Conservation (phyloP, 1,284 basidiomycete species). For the Leccinum ambiguum region DNA sequence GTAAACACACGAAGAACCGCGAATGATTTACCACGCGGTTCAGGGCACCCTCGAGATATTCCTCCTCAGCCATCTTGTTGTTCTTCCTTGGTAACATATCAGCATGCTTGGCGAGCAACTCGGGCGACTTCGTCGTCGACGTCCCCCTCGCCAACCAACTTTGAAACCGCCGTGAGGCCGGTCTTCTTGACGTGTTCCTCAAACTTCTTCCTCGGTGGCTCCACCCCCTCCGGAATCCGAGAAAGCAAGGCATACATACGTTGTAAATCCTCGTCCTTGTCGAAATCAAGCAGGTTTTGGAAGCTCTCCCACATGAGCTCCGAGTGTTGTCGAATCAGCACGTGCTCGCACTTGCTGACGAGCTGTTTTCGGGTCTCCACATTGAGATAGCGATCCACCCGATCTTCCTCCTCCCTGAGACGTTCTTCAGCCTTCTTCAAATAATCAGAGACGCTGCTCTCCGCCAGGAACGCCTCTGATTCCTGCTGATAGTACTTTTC, state of each 20-base stretch:
- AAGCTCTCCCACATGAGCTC: slow-evolving; percentile 95
- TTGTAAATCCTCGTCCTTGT: slow-evolving; percentile 91
- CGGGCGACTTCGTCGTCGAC: slow-evolving; percentile 89
- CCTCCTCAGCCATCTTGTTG: slow-evolving; percentile 95
- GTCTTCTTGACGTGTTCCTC: slow-evolving; percentile 94
- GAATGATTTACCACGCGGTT: slow-evolving; percentile 78
- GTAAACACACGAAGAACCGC: neutral
- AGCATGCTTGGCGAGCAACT: slow-evolving; percentile 92
- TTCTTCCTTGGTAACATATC: slow-evolving; percentile 92
- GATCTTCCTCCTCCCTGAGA: slow-evolving; percentile 91
- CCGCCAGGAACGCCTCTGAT: slow-evolving; percentile 86
- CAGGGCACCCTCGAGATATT: slow-evolving; percentile 86
- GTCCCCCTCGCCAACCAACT: slow-evolving; percentile 75
- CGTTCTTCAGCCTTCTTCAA: slow-evolving; percentile 95
- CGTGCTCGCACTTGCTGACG: slow-evolving; percentile 89
- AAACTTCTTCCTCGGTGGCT: slow-evolving; percentile 91
- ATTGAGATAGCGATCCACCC: slow-evolving; percentile 94
- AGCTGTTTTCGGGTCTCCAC: slow-evolving; percentile 85
- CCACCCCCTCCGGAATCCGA: slow-evolving; percentile 88
- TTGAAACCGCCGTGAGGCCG: slow-evolving; percentile 83
- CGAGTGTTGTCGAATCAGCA: slow-evolving; percentile 88
- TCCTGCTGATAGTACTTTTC: slow-evolving; percentile 92
- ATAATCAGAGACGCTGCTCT: slow-evolving; percentile 95
- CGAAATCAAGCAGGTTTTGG: slow-evolving; percentile 88
- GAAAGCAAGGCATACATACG: slow-evolving; percentile 94